Percentiles rank a stretch among this genome's conserved stretches.
Evolutionary conservation across 768 basidiomycete species (phyloP).

Genomic region (Naganishia friedmannii): DNA sequence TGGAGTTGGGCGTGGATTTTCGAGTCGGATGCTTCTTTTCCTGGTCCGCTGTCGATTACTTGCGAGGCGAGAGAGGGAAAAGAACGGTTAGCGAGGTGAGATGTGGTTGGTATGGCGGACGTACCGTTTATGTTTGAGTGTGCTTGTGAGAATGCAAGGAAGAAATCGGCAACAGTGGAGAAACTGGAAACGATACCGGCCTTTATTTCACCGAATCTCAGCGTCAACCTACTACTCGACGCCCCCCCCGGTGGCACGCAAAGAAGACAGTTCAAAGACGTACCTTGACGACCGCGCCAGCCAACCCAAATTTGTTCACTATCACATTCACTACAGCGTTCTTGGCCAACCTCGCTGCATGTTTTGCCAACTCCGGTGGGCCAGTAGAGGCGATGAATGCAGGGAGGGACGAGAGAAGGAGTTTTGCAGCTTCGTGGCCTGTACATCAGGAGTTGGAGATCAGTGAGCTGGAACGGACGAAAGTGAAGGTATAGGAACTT

Average conservation of each 20-base stretch:
- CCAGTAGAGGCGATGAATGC: constrained; percentile 30
- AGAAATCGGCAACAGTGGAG: constrained; percentile 39
- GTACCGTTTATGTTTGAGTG: constrained; percentile 42
- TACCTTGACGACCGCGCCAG: constrained; percentile 40
- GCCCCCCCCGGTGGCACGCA: not conserved
- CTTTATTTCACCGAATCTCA: constrained; percentile 18
- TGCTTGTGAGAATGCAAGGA: constrained; percentile 40
- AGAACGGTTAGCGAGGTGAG: not conserved
- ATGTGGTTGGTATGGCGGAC: constrained; percentile 2
- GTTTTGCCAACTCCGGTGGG: constrained; percentile 23
- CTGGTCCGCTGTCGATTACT: constrained; percentile 45
- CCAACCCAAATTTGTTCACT: constrained; percentile 41
- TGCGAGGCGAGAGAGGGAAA: not conserved
- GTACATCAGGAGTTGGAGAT: not conserved
- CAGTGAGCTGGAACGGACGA: not conserved
- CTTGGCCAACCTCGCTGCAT: constrained; percentile 16
- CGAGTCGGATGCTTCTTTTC: constrained; percentile 41
- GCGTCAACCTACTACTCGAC: not conserved
- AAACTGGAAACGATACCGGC: constrained; percentile 35
- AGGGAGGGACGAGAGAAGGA: constrained; percentile 38
- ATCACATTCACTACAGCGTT: constrained; percentile 42
- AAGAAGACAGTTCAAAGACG: not conserved
- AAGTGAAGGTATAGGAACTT: constrained; percentile 4
- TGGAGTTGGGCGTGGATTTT: constrained; percentile 43
- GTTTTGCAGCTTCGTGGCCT: constrained; percentile 37